Base-by-base conservation (phyloP, 2,329 filamentous ascomycete genomes). In the Zarea fungicola region DNA sequence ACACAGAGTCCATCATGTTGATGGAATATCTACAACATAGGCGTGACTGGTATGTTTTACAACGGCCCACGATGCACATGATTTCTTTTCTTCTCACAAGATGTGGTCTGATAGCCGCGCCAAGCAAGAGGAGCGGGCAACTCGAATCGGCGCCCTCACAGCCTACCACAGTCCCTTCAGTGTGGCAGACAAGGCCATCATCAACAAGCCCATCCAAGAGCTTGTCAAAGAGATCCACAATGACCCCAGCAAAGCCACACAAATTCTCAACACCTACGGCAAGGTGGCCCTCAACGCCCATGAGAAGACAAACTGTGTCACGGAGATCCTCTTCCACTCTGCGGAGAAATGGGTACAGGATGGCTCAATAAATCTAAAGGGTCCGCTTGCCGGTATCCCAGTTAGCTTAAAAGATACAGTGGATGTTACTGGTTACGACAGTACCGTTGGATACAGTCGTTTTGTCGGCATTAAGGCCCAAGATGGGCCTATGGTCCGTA, bases 211-310 rank as follows among this genome's bases (percentile, higher is more conserved):
- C 13, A 93, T 96, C 52, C 81, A 85, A 55, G 75, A 86, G 50
- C 80, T 96, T 4, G 90, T 96, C 6, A 69, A 83, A 53, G 80
- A 85, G 69, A 86, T 96, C 4, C 88, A 92, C 26, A 77, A 80
- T n/a, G 78, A 83, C 37, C 68, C 74, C 46, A 72, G 82, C 42
- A 75, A 78, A 11, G 84, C 91, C 0, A 64, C 84, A 21, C 83
- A 89, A 53, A 79, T 96, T 40, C 80, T 96, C n/a, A 81, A 76
- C 52, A 83, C 89, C 10, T 97, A 96, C 64, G 87, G 87, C 60
- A 96, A 95, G 66, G 84, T 92, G 18, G 87, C 91, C 0, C 64
- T 95, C 45, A 85, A 83, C 60, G 91, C 89, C 1, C 92, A 96
- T 29, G 77, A 84, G 54, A 85, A 85, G 68, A 96, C 90, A 2